Base-by-base conservation (phyloP, 129 eudicot genomes). In the Dittrichia graveolens region DNA sequence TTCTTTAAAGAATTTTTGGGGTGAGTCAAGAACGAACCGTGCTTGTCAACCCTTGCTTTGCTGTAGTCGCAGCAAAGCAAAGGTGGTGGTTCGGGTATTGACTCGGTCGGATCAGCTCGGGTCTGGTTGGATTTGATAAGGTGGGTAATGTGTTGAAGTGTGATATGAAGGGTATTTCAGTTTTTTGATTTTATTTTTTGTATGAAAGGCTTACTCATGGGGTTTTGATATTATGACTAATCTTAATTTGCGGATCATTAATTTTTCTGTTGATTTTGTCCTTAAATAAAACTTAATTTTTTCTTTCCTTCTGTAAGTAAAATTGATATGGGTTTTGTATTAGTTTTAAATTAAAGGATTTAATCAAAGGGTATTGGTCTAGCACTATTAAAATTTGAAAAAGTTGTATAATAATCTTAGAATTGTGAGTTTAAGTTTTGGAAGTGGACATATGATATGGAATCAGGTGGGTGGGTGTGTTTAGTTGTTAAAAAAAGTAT, bases 51-150 rank as follows among this genome's bases (percentile, higher is more conserved):
- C 91, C 84, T 87, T 79, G 92, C 61, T 37, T 31, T 78, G 78
- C 39, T 87, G 81, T 52, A 65, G 64, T 56, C 69, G 62, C 73
- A 70, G 74, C 58, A 57, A 58, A 57, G 85, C 76, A 76, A 81
- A 81, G 92, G 88, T 82, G 89, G 95, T 90, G 99, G 99, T 94
- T 94, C 99, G 99, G 99, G 99, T 86, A 94, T 94, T 94, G 99
- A 94, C 99, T 94, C 88, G 73, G 78, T 79, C 54, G 78, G 59
- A 76, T 65, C 56, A 3, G 7, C 50, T 24, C 31, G 54, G 64
- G 81, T 54, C 71, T 50, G 66, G 70, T 61, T 78, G 81, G 72
- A 70, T 70, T 70, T 42, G 68, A 59, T 59, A 38, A 48, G 6
- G 53, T 63, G 58, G 59, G 31, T 58, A 10, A 9, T 61, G 74